Conservation (phyloP, 176 grass and related monocot genomes). For the Aegilops speltoides region DNA sequence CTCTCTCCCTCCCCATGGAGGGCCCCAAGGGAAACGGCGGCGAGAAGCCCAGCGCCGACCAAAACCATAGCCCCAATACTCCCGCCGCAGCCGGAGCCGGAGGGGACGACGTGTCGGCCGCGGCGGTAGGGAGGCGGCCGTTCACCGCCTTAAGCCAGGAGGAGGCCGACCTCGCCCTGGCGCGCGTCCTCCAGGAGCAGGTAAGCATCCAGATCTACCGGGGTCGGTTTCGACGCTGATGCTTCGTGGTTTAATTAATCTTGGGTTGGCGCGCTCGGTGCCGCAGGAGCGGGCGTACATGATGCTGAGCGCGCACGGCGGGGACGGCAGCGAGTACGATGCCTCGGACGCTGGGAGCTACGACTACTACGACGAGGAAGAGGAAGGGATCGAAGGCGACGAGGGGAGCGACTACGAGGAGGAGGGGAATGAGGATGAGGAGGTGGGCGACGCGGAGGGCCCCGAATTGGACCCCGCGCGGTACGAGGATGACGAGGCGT, state of each 20-base stretch:
- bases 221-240: background rate
- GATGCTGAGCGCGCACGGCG: conserved; percentile 61
- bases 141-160: conserved; percentile 96
- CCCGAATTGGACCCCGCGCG: conserved; percentile 33
- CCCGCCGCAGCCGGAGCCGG: background rate
- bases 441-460: conserved; percentile 20
- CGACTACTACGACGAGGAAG: conserved; percentile 46
- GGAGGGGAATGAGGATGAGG: conserved; percentile 47
- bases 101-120: background rate
- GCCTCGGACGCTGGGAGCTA: conserved; percentile 63
- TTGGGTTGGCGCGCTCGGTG: background rate
- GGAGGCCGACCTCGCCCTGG: conserved; percentile 95
- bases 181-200: conserved; percentile 93
- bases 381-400: conserved; percentile 14
- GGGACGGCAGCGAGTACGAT: conserved; percentile 67
- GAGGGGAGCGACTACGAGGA: conserved; percentile 24
- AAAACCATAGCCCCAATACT: conserved; percentile 34
- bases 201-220: conserved; percentile 26
- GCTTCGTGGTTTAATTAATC: background rate
- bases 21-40: conserved; percentile 44
- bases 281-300: conserved; percentile 89
- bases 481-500: conserved; percentile 71
- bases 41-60: conserved; percentile 37
- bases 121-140: conserved; percentile 41
- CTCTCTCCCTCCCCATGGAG: conserved; percentile 46